Base-by-base conservation (phyloP, 805 yeast species). In the Debaryomyces castellii region DNA sequence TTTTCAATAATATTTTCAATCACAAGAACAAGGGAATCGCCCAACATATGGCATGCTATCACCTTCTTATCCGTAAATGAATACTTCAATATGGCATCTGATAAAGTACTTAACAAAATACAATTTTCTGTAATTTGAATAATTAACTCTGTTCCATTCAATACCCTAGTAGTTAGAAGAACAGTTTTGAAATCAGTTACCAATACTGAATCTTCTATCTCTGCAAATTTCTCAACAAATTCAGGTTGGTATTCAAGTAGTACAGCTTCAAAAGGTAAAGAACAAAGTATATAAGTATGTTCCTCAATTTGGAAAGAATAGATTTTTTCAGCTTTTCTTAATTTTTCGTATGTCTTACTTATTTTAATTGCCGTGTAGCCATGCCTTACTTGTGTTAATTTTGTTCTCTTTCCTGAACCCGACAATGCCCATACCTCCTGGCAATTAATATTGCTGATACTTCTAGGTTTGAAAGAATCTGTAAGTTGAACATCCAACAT, bases 341-440 rank as follows among this genome's bases (percentile, higher is more conserved):
- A 54, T 3, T 48, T 55, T 12, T 60, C 65, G 44, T 63, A 67
- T 0, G 62, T 51, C 14, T 58, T 59, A 22, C 66, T 53, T 11
- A 47, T 52, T 36, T 67, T 53, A 18, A 44, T 45, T 3, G 68
- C 65, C 9, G 49, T 22, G 42, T 66, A 66, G 1, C 77, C 77
- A 27, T 47, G 24, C 25, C 70, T 54, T 3, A 73, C 49, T 18
- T 67, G 71, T 5, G 63, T 52, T 12, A 73, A 48, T 34, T 62
- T 59, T 2, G 72, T 55, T 39, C 69, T 51, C 41, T 62, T 67
- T 1, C 70, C 72, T 1, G 52, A 39, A 2, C 77, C 76, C 1
- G 71, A 57, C 8, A 73, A 51, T 1, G 69, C 66, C 76, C 81
- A 77, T 1, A 76, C 46, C 42, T 77, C 80, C 43, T 74, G 70